Base-by-base conservation (phyloP, 345 rosid genomes). In the Gossypium bickii region DNA sequence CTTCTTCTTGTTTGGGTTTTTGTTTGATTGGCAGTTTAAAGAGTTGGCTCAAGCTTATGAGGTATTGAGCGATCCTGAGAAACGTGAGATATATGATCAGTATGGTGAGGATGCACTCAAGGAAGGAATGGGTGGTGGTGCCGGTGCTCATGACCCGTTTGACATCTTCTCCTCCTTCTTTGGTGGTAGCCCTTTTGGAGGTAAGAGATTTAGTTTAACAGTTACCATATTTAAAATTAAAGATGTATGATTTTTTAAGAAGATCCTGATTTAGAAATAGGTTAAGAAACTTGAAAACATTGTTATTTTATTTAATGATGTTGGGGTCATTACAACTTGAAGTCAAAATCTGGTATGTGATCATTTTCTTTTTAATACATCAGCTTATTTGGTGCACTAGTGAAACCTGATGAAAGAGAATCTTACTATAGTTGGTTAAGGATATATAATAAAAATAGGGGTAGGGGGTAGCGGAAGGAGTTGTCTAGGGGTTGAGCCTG, bases 61-160 rank as follows among this genome's bases (percentile, higher is more conserved):
- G 84, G 92, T 90, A 5, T 76, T 94, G 44, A 92, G 90, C 74
- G 98, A 94, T 73, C 97, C 97, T 0, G 97, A 94, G 80, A 92
- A 94, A 74, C 93, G 97, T 18, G 92, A 89, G 81, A 87, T 94
- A 24, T 92, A 94, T 72, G 97, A 94, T 76, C 91, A 90, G 64
- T 90, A 88, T 22, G 98, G 98, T 4, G 98, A 94, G 78, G 97
- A 94, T 72, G 97, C 94, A 3, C 96, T 93, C 71, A 93, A 93
- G 89, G 98, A 93, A 53, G 97, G 98, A 79, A 87, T 90, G 93
- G 93, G 92, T 5, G 89, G 90, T 34, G 93, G 86, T 9, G 84
- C 83, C 16, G 90, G 82, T 45, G 92, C 80, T 38, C 94, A 92
- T 13, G 94, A 89, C 78, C 98, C 97, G 1, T 94, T 94, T 38